phyloP scores from a whole-genome alignment of 1,284 basidiomycete species.

The Cerrena zonata region DNA sequence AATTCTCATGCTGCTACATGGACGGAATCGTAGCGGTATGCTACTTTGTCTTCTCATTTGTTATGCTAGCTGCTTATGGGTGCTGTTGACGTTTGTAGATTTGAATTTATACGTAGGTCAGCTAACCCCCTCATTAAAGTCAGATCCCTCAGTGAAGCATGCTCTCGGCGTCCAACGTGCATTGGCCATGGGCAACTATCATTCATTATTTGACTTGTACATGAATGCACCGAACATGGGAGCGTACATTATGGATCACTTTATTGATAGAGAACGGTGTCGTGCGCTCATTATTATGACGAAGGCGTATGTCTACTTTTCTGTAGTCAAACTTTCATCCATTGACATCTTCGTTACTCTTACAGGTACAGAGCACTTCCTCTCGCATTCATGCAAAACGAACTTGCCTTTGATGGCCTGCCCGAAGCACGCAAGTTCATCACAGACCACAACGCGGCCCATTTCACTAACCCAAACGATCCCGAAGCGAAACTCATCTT shows the following conservation, averaged over 20 bases:
- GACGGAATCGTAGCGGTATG: slow-evolving; percentile 87
- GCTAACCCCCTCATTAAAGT: slow-evolving; percentile 86
- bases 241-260: slow-evolving; percentile 98
- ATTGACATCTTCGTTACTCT: slow-evolving; percentile 2
- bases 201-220: slow-evolving; percentile 85
- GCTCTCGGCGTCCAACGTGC: slow-evolving; percentile 86
- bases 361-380: slow-evolving; percentile 74
- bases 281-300: slow-evolving; percentile 85
- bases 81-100: slow-evolving; percentile 45
- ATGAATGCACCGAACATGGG: slow-evolving; percentile 91
- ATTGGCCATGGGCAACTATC: slow-evolving; percentile 89
- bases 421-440: slow-evolving; percentile 71
- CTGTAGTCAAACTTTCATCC: slow-evolving; percentile 9
- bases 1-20: slow-evolving; percentile 92
- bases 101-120: slow-evolving; percentile 93
- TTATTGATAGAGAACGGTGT: slow-evolving; percentile 86
- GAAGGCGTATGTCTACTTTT: slow-evolving; percentile 69
- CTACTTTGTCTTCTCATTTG: slow-evolving; percentile 10
- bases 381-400: slow-evolving; percentile 72
- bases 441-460: slow-evolving; percentile 59
- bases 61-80: not conserved
- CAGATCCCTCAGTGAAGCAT: slow-evolving; percentile 75
- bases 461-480: slow-evolving; percentile 61
- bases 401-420: slow-evolving; percentile 78
- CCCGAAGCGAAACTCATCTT: slow-evolving; percentile 57